Percentiles rank a stretch among this genome's conserved stretches.
phyloP scores from a whole-genome alignment of 2,329 filamentous ascomycete species.

The Talaromyces atroroseus region DNA sequence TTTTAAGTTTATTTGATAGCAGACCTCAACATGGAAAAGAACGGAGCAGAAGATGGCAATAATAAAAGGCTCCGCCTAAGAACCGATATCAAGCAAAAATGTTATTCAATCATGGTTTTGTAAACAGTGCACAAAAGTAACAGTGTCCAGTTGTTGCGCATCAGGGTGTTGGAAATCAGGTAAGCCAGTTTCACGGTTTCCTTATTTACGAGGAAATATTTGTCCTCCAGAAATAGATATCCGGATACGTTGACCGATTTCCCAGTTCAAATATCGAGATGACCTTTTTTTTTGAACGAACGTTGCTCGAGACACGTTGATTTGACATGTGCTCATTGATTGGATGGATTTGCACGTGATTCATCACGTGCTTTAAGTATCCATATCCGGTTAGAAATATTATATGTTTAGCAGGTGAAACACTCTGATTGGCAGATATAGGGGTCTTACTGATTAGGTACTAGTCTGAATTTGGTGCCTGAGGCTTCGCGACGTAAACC shows the following conservation, averaged over 20 bases:
- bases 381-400: no score
- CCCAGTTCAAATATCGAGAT: background rate
- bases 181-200: conserved; percentile 3
- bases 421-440: no score
- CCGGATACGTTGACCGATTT: background rate
- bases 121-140: conserved; percentile 6
- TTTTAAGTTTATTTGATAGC: background rate
- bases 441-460: no score
- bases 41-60: background rate
- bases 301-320: no score
- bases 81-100: conserved; percentile 20
- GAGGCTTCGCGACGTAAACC: no score
- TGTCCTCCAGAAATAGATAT: background rate
- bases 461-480: no score
- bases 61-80: background rate
- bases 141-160: background rate
- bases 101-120: conserved; percentile 34
- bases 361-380: no score
- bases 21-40: background rate
- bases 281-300: no score
- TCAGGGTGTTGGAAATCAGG: background rate
- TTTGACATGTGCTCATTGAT: no score
- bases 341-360: no score
- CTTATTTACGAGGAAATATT: background rate
- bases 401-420: no score